Evolutionary conservation across 257 asterid species (phyloP), one percentile per base, ranked within the genome.

Genomic region (Gentiana dahurica): DNA sequence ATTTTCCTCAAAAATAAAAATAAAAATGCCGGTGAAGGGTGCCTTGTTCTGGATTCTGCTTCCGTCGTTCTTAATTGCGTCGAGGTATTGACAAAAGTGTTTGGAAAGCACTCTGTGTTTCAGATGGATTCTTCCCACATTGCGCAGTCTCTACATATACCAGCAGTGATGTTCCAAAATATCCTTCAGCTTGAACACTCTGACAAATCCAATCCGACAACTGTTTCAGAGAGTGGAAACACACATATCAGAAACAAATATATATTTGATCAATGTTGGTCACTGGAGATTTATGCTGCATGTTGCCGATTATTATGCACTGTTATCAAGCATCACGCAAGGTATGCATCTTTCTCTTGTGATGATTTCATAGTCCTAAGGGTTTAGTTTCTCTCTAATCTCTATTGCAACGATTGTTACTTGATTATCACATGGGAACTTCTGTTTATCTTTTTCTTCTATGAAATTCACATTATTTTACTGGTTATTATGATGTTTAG

Each of bases 241-340:
- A 59, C 54, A 62, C 60, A 65, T 54, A 57, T 59, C 55, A 37
- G 57, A n/a, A 62, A 60, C 49, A 58, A 57, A 12, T 8, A 52
- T 68, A 60, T 68, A 66, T 60, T 83, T 57, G 86, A 76, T 66
- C 66, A 73, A 32, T 73, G 75, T 51, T 77, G 77, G 51, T 72
- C 84, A 12, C 50, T 78, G 15, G 86, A 81, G 75, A 67, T 91
- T 36, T 91, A 85, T 80, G 80, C 79, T 68, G 82, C 83, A 4
- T 82, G 96, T 71, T 91, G 98, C 70, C 84, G 79, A 65, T 63
- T 91, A 73, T 63, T 91, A 64, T 77, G 81, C 45, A 71, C 89
- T 54, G 76, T 83, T 76, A 77, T 91, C 54, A 91, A 91, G 73
- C 94, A 91, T 76, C 84, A 78, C 73, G 73, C 56, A 67, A 85